phyloP scores from a whole-genome alignment of 495 filamentous ascomycete species.

The Aspergillus funiculosus region DNA sequence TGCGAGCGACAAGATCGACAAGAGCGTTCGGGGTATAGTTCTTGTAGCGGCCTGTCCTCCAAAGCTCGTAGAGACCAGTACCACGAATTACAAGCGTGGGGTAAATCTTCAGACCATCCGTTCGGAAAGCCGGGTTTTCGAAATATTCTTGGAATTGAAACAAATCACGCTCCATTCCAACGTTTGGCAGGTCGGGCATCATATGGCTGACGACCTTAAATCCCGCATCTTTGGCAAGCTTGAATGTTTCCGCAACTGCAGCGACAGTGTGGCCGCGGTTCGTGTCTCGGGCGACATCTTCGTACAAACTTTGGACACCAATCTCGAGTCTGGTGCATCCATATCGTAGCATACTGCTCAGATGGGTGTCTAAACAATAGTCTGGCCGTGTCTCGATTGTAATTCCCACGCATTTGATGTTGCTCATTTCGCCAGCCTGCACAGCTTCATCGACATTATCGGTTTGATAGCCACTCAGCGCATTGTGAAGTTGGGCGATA shows the following conservation, averaged over 20 bases:
- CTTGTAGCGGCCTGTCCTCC: conserved; percentile 94
- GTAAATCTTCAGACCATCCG: conserved; percentile 98
- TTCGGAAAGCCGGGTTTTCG: conserved; percentile 90
- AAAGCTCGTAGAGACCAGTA: conserved; percentile 93
- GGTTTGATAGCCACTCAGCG: conserved; percentile 86
- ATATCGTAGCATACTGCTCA: conserved; percentile 91
- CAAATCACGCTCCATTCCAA: conserved; percentile 95
- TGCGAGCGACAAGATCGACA: conserved; percentile 90
- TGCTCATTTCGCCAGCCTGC: conserved; percentile 82
- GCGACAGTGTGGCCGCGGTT: conserved; percentile 96
- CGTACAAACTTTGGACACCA: conserved; percentile 93
- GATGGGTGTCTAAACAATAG: conserved; percentile 88
- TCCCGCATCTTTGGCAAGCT: conserved; percentile 89
- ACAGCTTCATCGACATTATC: conserved; percentile 94
- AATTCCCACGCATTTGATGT: conserved; percentile 94
- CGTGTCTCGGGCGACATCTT: conserved; percentile 96
- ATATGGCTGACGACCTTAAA: conserved; percentile 99
- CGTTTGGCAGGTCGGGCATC: conserved; percentile 98
- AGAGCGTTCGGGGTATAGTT: conserved; percentile 97
- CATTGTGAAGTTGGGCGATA: conserved; percentile 93
- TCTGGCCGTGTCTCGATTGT: conserved; percentile 97
- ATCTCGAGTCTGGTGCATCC: conserved; percentile 93
- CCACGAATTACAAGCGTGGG: conserved; percentile 96
- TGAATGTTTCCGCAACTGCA: conserved; percentile 91
- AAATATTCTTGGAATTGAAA: conserved; percentile 98